Evolutionary conservation across 108 stramenopile species (phyloP).

Genomic region (Cyclotella sp.): DNA sequence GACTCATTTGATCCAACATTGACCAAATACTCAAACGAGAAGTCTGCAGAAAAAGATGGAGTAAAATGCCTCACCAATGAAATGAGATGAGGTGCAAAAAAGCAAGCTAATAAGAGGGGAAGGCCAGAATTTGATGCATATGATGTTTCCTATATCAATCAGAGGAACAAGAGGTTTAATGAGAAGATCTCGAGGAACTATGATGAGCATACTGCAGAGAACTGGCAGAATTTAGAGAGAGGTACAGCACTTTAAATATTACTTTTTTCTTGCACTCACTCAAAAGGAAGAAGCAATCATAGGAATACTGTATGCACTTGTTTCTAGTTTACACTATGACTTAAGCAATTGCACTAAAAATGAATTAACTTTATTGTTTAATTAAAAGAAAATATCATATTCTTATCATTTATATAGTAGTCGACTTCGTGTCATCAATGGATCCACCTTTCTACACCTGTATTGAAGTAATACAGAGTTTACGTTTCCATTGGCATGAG

Average conservation of each 20-base stretch:
- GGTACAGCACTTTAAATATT: constrained; percentile 84
- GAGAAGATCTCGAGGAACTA: constrained; percentile 77
- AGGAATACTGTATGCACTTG: too few relatives aligned
- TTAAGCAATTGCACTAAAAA: too few relatives aligned
- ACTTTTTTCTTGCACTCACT: background rate
- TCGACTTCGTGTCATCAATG: background rate
- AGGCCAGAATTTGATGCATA: constrained; percentile 72
- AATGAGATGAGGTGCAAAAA: too few relatives aligned
- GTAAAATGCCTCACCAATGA: constrained; percentile 74
- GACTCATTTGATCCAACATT: constrained; percentile 72
- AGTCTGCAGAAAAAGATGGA: constrained; percentile 68
- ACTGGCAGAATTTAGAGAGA: too few relatives aligned
- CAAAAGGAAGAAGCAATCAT: background rate
- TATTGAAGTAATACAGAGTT: background rate
- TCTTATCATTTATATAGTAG: background rate
- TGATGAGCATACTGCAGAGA: constrained; percentile 86
- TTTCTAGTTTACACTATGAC: too few relatives aligned
- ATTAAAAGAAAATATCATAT: background rate
- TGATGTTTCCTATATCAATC: constrained; percentile 88
- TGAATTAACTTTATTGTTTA: too few relatives aligned
- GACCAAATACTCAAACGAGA: constrained; percentile 6
- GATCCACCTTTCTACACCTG: background rate
- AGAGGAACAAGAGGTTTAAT: constrained; percentile 90
- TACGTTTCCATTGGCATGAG: constrained; percentile 31
- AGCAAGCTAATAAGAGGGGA: constrained; percentile 67